Evolutionary conservation across 208 protist species (phyloP).

Genomic region (Phytomonas francai): DNA sequence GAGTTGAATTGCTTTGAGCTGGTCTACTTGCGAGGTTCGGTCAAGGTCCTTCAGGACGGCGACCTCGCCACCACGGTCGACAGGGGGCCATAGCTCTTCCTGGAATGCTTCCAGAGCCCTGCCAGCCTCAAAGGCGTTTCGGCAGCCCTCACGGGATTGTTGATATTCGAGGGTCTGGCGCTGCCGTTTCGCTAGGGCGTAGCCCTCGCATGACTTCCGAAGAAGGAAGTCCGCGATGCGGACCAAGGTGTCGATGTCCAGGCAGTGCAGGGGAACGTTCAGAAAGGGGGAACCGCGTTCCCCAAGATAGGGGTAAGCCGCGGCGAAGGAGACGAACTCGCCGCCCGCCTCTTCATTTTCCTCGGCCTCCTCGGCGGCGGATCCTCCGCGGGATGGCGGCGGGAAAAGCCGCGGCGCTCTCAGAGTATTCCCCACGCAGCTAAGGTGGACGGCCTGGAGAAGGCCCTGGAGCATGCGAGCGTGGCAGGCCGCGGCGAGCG

Average conservation of each 20-base stretch:
- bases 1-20: constrained; percentile 30
- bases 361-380: neutral
- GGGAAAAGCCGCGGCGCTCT: too few relatives aligned
- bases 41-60: constrained; percentile 30
- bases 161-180: neutral
- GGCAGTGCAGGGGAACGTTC: constrained; percentile 21
- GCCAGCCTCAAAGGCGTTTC: too few relatives aligned
- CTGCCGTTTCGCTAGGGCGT: constrained; percentile 14
- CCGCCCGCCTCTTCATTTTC: constrained; percentile 2
- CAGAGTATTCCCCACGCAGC: too few relatives aligned
- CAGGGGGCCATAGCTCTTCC: neutral
- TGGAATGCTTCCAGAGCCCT: neutral
- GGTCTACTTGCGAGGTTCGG: constrained; percentile 17
- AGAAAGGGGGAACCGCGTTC: constrained; percentile 10
- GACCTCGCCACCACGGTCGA: constrained; percentile 1
- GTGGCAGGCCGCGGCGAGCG: constrained; percentile 34
- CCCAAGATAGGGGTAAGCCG: constrained; percentile 9
- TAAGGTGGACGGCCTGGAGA: constrained; percentile 31
- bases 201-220: constrained; percentile 21
- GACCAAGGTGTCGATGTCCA: constrained; percentile 26
- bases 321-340: constrained; percentile 16
- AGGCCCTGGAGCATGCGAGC: constrained; percentile 47
- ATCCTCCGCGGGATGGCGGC: too few relatives aligned
- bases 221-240: constrained; percentile 37
- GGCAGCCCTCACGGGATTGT: too few relatives aligned